phyloP scores from a whole-genome alignment of 2,329 filamentous ascomycete species.

The Microdochium paspali region DNA sequence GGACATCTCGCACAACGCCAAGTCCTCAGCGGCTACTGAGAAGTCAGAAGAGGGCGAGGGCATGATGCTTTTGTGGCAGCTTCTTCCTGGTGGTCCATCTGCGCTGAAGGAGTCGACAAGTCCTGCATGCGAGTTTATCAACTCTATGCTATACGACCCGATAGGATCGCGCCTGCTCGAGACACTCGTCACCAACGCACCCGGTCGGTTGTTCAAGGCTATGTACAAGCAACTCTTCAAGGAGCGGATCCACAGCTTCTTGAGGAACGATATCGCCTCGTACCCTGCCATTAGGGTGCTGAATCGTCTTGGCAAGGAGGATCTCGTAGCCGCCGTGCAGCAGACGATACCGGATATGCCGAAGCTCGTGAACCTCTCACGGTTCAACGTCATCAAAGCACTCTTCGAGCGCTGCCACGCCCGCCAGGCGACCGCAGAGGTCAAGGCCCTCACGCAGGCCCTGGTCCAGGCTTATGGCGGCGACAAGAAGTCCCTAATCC shows the following conservation, averaged over 20 bases:
- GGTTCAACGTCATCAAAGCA: conserved; percentile 70
- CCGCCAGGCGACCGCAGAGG: conserved; percentile 48
- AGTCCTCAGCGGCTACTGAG: conserved; percentile 35
- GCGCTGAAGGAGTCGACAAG: conserved; percentile 64
- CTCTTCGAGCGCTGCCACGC: conserved; percentile 75
- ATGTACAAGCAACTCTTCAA: conserved; percentile 75
- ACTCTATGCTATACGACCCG: conserved; percentile 78
- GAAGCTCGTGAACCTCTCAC: conserved; percentile 62
- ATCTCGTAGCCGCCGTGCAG: conserved; percentile 64
- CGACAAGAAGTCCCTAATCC: conserved; percentile 36
- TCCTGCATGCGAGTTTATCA: conserved; percentile 68
- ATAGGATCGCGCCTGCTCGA: conserved; percentile 87
- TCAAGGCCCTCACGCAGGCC: conserved; percentile 35
- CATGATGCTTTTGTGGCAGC: conserved; percentile 57
- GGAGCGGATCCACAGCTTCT: conserved; percentile 67
- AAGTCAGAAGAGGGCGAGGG: conserved; percentile 22
- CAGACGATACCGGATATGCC: conserved; percentile 65
- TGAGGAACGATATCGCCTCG: conserved; percentile 82
- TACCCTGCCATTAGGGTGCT: conserved; percentile 81
- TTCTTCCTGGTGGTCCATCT: conserved; percentile 67
- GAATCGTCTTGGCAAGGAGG: conserved; percentile 77
- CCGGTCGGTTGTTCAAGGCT: conserved; percentile 84
- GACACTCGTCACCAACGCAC: conserved; percentile 69
- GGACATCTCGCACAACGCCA: conserved; percentile 67
- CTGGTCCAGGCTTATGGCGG: conserved; percentile 37